Conservation (phyloP, 2,329 filamentous ascomycete species). For the Daldinia sp. region DNA sequence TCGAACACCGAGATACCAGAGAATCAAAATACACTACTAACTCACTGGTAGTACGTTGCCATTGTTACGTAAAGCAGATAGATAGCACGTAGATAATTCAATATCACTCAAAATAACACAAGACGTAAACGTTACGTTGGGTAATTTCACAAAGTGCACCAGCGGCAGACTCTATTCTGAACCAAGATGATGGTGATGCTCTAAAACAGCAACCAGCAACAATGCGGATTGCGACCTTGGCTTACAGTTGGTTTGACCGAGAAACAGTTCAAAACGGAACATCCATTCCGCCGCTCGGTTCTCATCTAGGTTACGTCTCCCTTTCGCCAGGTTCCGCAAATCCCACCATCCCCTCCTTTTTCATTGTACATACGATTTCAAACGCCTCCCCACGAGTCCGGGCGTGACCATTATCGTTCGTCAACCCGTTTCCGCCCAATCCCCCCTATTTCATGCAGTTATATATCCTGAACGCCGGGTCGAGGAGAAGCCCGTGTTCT, state of each 20-base stretch:
- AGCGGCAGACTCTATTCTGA: constrained; percentile 34
- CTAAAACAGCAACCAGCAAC: constrained; percentile 13
- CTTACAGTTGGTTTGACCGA: constrained; percentile 3
- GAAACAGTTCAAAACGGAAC: constrained; percentile 9
- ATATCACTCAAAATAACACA: constrained; percentile 5
- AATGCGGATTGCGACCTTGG: constrained; percentile 17
- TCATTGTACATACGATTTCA: constrained; percentile 35
- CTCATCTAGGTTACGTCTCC: constrained; percentile 3
- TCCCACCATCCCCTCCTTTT: constrained; percentile 7
- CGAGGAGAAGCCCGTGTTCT: constrained; percentile 43
- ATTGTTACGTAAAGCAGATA: not conserved
- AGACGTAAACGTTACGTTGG: not conserved
- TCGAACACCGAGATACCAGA: constrained; percentile 13
- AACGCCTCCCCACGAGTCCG: constrained; percentile 14
- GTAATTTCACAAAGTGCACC: constrained; percentile 25
- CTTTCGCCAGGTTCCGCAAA: constrained; percentile 23
- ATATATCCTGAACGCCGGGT: constrained; percentile 46
- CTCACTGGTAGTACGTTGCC: constrained; percentile 13
- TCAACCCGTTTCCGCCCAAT: constrained; percentile 42
- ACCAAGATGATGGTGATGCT: constrained; percentile 23
- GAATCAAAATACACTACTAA: not conserved
- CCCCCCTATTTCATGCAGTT: constrained; percentile 43
- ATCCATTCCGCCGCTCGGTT: constrained; percentile 7
- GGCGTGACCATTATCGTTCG: constrained; percentile 38
- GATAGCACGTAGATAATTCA: not conserved